Conservation (phyloP, 345 rosid species). For the Durio zibethinus region DNA sequence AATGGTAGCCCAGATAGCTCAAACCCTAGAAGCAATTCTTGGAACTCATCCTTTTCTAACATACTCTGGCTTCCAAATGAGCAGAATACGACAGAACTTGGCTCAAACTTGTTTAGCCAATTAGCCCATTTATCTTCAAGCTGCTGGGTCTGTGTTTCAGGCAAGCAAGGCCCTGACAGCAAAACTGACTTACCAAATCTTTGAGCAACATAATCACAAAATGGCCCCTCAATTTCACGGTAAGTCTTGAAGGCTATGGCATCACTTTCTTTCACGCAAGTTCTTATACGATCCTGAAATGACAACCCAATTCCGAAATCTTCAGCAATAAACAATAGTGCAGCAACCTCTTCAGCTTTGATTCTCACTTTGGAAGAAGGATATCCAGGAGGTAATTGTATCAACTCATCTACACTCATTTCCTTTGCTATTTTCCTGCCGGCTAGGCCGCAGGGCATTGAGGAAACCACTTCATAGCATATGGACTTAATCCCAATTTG, state of each 20-base stretch:
- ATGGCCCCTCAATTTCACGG: conserved; percentile 36
- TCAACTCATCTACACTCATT: conserved; percentile 1
- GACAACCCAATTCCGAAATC: neutral
- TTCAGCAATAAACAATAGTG: neutral
- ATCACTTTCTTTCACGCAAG: conserved; percentile 28
- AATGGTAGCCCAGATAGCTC: no score
- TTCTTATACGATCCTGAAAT: conserved; percentile 1
- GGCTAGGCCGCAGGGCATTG: neutral
- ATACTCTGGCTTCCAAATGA: no score
- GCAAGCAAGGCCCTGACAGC: conserved; percentile 54
- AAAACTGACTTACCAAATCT: conserved; percentile 16
- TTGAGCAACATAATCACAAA: conserved; percentile 30
- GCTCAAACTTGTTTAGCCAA: conserved; percentile 26
- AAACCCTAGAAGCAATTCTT: no score
- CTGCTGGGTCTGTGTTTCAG: conserved; percentile 12
- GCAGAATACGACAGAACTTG: conserved; percentile 31
- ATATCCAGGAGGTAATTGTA: conserved; percentile 27
- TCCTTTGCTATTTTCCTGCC: neutral
- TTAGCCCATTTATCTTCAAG: conserved; percentile 42
- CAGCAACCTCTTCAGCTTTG: conserved; percentile 20
- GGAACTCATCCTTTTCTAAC: no score
- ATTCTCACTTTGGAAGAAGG: conserved; percentile 23
- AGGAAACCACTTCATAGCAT: conserved; percentile 3
- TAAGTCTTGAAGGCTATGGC: conserved; percentile 39
- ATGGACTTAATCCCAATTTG: conserved; percentile 13